These are phyloP conservation scores for Aspergillus sp. DNA, from an alignment of 2,329 filamentous ascomycete species.

Conservation along the genomic window DNA sequence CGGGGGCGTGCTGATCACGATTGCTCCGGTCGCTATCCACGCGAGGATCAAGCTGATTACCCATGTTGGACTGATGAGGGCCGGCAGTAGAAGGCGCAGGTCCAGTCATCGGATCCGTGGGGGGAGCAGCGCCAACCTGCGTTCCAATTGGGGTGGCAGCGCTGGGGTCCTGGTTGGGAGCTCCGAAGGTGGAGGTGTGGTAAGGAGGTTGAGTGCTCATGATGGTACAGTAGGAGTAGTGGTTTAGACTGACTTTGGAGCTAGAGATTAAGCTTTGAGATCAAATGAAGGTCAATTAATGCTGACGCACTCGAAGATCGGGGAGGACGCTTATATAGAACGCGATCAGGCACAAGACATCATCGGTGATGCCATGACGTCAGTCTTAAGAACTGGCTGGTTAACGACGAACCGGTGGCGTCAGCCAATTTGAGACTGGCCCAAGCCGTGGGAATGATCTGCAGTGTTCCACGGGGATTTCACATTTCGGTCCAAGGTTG, in stretches of 20 bases:
- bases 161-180: constrained; percentile 10
- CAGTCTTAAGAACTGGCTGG: background rate
- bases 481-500: background rate
- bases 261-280: background rate
- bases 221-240: constrained; percentile 8
- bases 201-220: constrained; percentile 17
- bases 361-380: background rate
- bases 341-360: background rate
- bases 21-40: constrained; percentile 16
- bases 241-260: background rate
- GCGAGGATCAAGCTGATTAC: constrained; percentile 42
- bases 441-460: no score
- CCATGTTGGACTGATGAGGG: constrained; percentile 17
- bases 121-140: constrained; percentile 7
- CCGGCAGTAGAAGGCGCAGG: constrained; percentile 18
- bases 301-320: background rate
- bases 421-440: background rate
- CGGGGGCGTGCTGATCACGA: background rate
- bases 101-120: constrained; percentile 10
- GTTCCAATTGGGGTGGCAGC: constrained; percentile 14
- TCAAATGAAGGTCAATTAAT: background rate
- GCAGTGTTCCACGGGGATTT: background rate
- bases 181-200: constrained; percentile 12
- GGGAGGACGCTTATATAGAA: background rate
- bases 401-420: background rate